Percentiles rank a stretch among this genome's conserved stretches.
Evolutionary conservation across 352 stramenopile species (phyloP).

Genomic region (Halophytophthora polymorphica): DNA sequence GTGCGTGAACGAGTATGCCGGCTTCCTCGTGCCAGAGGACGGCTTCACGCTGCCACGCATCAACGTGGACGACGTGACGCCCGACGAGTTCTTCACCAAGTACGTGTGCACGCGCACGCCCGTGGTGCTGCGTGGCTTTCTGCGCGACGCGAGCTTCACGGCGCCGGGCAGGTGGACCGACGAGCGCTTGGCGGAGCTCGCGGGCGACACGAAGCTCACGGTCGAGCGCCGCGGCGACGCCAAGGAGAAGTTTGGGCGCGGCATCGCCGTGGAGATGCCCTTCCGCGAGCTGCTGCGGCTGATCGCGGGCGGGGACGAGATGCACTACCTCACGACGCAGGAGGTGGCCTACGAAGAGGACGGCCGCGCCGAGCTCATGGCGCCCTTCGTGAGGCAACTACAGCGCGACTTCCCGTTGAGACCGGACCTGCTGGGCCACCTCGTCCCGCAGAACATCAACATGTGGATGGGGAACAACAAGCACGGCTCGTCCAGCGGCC

Average conservation of each 20-base stretch:
- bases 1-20: slow-evolving; percentile 57
- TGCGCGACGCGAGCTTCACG: slow-evolving; percentile 50
- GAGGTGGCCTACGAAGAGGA: slow-evolving; percentile 79
- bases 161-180: slow-evolving; percentile 68
- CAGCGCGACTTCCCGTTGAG: slow-evolving; percentile 80
- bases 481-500: slow-evolving; percentile 80
- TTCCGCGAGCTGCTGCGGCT: slow-evolving; percentile 78
- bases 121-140: slow-evolving; percentile 69
- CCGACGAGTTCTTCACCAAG: slow-evolving; percentile 71
- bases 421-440: slow-evolving; percentile 78
- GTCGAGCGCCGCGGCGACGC: slow-evolving; percentile 72
- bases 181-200: slow-evolving; percentile 56
- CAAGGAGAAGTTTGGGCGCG: slow-evolving; percentile 80
- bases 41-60: slow-evolving; percentile 55
- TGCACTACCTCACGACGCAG: slow-evolving; percentile 90
- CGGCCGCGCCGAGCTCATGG: slow-evolving; percentile 81
- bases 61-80: slow-evolving; percentile 43
- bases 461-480: slow-evolving; percentile 95
- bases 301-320: slow-evolving; percentile 61
- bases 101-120: slow-evolving; percentile 80
- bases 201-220: slow-evolving; percentile 64
- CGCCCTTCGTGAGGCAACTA: slow-evolving; percentile 75
- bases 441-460: slow-evolving; percentile 95
- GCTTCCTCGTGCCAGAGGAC: slow-evolving; percentile 42
- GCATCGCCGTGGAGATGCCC: slow-evolving; percentile 82